Evolutionary conservation across 2,329 filamentous ascomycete genomes (phyloP).

Genomic region (Colletotrichum chlorophyti): DNA sequence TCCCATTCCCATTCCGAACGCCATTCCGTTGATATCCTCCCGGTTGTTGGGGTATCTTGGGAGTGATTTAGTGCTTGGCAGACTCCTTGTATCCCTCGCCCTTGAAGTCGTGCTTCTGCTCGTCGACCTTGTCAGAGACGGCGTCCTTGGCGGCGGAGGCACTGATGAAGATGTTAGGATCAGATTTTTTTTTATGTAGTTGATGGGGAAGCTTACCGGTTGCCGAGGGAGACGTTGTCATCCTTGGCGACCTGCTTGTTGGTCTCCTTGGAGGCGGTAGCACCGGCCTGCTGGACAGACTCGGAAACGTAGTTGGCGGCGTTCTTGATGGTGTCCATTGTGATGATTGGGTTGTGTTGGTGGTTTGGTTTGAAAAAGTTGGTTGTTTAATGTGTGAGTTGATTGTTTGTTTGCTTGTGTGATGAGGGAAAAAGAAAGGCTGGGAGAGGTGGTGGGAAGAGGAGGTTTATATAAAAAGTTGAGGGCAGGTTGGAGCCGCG

Average conservation of each 20-base stretch:
- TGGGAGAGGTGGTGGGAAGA: slow-evolving; percentile 19
- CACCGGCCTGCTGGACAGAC: slow-evolving; percentile 62
- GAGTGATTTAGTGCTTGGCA: slow-evolving; percentile 29
- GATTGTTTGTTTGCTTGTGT: slow-evolving; percentile 31
- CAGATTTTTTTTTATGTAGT: neutral
- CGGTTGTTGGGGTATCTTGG: slow-evolving; percentile 26
- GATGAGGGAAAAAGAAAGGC: slow-evolving; percentile 25
- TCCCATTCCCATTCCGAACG: slow-evolving; percentile 11
- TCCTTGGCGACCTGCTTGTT: slow-evolving; percentile 76
- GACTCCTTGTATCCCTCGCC: slow-evolving; percentile 48
- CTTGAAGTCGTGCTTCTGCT: slow-evolving; percentile 48
- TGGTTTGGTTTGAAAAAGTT: slow-evolving; percentile 36
- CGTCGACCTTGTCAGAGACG: slow-evolving; percentile 52
- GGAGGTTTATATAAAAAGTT: slow-evolving; percentile 34
- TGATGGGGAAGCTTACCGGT: slow-evolving; percentile 53
- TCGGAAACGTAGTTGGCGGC: slow-evolving; percentile 74
- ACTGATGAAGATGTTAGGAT: slow-evolving; percentile 42
- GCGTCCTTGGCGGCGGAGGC: slow-evolving; percentile 57
- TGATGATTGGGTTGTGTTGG: slow-evolving; percentile 37
- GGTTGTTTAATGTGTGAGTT: slow-evolving; percentile 29
- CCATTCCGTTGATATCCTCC: slow-evolving; percentile 20
- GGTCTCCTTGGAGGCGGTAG: slow-evolving; percentile 68
- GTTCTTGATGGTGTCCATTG: slow-evolving; percentile 64
- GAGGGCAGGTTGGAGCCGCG: slow-evolving; percentile 14
- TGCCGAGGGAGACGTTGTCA: slow-evolving; percentile 55